Base-by-base conservation (phyloP, 202 grass and related monocot genomes). In the Digitaria exilis region DNA sequence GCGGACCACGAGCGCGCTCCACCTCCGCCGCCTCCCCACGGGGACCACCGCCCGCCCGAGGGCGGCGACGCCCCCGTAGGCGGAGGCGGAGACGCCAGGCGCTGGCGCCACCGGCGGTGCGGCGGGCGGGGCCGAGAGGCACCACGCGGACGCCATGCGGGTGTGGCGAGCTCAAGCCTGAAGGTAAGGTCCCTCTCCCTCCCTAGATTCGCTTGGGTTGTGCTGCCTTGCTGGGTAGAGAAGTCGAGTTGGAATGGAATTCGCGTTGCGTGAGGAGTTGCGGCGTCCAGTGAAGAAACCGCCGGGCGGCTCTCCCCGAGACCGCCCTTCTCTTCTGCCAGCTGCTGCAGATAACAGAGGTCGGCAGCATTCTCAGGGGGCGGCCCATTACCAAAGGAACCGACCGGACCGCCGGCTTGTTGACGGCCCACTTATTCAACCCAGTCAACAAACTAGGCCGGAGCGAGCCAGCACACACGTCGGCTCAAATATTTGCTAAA, bases 81-180 rank as follows among this genome's bases (percentile, higher is more conserved):
- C 69, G 13, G 52, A 48, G 32, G 49, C 74, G 21, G 75, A 29
- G 45, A 60, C 81, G 56, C 57, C 52, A 1, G 55, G 81, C 42
- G 69, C 70, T 54, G 62, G 35, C 55, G 58, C 71, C 49, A 44
- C 57, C 46, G 45, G 54, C 43, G 84, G 65, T 3, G 71, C 46
- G 81, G 71, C 56, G 15, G 43, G 39, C 49, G 85, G 59, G 56
- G 82, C 80, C 28, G 79, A 85, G 78, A 88, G 85, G 85, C 82
- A 91, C 89, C 89, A 88, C n/a, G 72, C 11, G 67, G 89, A 91
- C 73, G 86, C 82, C 89, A 91, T 91, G 62, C 14, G 5, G 1
- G 51, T 13, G 42, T 9, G 13, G 7, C 51, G 6, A 15, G 21
- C 31, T 39, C 37, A 39, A 18, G 60, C 66, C 44, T 64, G 26